These are phyloP conservation scores for Talaromyces islandicus DNA, from an alignment of 2,329 filamentous ascomycete species.

Conservation along the genomic window DNA sequence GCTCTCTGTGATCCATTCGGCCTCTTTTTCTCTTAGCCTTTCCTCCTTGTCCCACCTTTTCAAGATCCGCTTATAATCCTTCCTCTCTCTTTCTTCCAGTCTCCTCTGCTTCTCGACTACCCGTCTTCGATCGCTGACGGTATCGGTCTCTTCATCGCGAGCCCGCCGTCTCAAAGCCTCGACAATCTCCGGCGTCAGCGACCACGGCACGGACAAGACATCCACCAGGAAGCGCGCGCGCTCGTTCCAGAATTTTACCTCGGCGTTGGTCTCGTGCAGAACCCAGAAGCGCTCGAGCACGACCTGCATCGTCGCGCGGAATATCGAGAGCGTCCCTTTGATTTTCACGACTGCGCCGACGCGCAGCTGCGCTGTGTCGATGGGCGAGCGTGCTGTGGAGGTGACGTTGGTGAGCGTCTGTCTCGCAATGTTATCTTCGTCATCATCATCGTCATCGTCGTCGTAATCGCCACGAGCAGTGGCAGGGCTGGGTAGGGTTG, in stretches of 20 bases:
- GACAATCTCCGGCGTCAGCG: conserved; percentile 39
- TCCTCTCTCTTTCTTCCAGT: conserved; percentile 25
- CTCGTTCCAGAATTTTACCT: conserved; percentile 49
- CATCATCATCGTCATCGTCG: conserved; percentile 31
- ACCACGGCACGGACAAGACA: conserved; percentile 50
- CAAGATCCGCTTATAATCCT: conserved; percentile 19
- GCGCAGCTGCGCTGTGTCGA: conserved; percentile 42
- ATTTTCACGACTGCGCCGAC: conserved; percentile 50
- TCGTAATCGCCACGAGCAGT: conserved; percentile 35
- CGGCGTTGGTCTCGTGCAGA: conserved; percentile 48
- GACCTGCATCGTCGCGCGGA: conserved; percentile 47
- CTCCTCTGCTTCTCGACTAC: conserved; percentile 23
- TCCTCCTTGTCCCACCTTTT: conserved; percentile 34
- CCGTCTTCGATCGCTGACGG: conserved; percentile 30
- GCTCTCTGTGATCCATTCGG: conserved; percentile 22
- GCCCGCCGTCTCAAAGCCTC: conserved; percentile 36
- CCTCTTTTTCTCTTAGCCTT: conserved; percentile 30
- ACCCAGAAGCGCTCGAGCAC: conserved; percentile 48
- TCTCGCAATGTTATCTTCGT: not conserved
- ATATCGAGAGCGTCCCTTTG: conserved; percentile 51
- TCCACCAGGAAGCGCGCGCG: conserved; percentile 44
- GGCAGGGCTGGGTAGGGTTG: conserved; percentile 14
- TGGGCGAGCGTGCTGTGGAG: conserved; percentile 26
- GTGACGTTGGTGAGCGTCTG: conserved; percentile 15
- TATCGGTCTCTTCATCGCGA: conserved; percentile 33